Percentiles rank a stretch among this genome's conserved stretches.
These are phyloP conservation scores for Monilinia aucupariae DNA, from an alignment of 2,329 filamentous ascomycete genomes.

Conservation along the genomic window DNA sequence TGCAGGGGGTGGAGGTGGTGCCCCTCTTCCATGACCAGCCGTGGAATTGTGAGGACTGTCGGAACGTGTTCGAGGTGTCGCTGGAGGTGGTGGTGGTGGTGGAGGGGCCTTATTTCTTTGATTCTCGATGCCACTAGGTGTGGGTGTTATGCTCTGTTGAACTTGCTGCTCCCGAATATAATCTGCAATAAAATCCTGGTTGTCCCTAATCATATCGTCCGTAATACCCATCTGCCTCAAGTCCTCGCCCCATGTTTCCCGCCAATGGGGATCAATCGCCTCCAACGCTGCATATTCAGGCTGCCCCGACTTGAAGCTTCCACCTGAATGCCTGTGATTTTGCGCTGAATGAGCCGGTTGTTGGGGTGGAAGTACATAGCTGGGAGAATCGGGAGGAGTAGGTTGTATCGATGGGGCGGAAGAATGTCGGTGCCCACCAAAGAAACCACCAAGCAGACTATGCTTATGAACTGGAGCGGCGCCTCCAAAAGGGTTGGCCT, in stretches of 20 bases:
- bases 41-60: constrained; percentile 31
- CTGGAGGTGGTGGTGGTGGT: constrained; percentile 52
- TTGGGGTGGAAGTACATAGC: constrained; percentile 37
- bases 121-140: constrained; percentile 39
- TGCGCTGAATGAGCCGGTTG: constrained; percentile 23
- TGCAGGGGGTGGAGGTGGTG: constrained; percentile 50
- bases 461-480: constrained; percentile 40
- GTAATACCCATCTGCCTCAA: constrained; percentile 57
- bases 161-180: constrained; percentile 55
- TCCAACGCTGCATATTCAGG: constrained; percentile 60
- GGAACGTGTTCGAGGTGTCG: constrained; percentile 37
- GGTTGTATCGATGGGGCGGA: constrained; percentile 42
- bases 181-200: constrained; percentile 63
- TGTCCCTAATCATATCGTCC: constrained; percentile 61
- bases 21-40: constrained; percentile 36
- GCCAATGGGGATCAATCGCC: constrained; percentile 59
- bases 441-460: constrained; percentile 54
- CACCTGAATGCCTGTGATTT: constrained; percentile 39
- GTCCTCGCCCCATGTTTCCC: constrained; percentile 60
- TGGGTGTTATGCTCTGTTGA: constrained; percentile 37
- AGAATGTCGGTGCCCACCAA: constrained; percentile 53
- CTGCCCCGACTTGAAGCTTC: constrained; percentile 44
- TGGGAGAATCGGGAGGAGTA: constrained; percentile 53
- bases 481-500: constrained; percentile 65
- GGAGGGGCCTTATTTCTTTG: constrained; percentile 52